Evolutionary conservation across 208 protist genomes (phyloP), one percentile per base, ranked within the genome.

Genomic region (Leishmania major): DNA sequence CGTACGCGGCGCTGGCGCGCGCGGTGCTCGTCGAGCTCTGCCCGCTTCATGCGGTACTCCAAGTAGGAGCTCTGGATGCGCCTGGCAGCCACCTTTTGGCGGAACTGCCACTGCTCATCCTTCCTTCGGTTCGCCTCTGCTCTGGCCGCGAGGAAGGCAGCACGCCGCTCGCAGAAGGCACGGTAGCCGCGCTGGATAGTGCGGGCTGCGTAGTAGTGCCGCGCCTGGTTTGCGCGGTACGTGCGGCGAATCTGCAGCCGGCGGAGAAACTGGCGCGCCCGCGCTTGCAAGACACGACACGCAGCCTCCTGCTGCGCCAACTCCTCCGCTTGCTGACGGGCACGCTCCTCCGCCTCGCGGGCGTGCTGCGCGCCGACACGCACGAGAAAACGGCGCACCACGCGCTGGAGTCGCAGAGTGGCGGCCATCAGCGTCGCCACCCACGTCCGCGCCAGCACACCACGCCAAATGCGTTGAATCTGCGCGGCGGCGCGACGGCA

Each of bases 381-480:
- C 8, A 91, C 84, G 45, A 96, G 86, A 80, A 89, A 91, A 31
- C 79, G 57, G n/a, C 93, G 91, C 53, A 94, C 87, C 11, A 87
- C 88, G 40, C 78, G 74, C 83, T 97, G 94, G 67, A 97, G 87
- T 62, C 60, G 82, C 45, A 82, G 45, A 28, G 90, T 87, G 8
- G 94, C 89, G 13, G 55, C 31, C 37, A 93, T 86, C 75, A 96
- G 87, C 25, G 79, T 87, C 37, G 66, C 2, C n/a, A 97, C 80
- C 79, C 90, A 90, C 47, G 71, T 89, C 43, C 94, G 90, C 35
- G 93, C 93, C 72, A 95, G 55, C 69, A 90, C 88, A 25, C 94
- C 94, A 55, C 94, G 91, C 92, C 92, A 97, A 51, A 95, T 86
- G 5, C 89, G 86, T 78, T 97, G 94, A 75, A 97, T 93, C 64